phyloP scores from a whole-genome alignment of 768 basidiomycete species.

The Leccinum rimulosum region DNA sequence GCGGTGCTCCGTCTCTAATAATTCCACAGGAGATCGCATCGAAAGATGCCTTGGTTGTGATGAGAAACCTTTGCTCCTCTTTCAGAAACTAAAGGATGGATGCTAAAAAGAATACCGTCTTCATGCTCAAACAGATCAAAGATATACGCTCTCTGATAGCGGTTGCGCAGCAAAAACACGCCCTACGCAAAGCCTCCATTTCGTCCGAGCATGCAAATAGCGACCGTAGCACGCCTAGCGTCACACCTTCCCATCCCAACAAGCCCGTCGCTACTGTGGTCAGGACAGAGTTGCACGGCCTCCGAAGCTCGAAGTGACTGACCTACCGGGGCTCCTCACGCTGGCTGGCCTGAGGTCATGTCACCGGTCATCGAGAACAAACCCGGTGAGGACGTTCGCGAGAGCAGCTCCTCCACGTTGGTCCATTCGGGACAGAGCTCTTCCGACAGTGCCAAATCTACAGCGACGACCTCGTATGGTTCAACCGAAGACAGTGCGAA shows the following conservation, averaged over 20 bases:
- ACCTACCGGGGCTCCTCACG: constrained; percentile 57
- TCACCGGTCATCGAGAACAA: constrained; percentile 56
- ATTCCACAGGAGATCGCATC: constrained; percentile 58
- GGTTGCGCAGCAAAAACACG: constrained; percentile 95
- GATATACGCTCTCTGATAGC: constrained; percentile 97
- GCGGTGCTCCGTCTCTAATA: neutral
- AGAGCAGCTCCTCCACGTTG: constrained; percentile 35
- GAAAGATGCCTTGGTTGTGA: constrained; percentile 97
- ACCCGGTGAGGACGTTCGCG: constrained; percentile 43
- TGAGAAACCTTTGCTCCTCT: constrained; percentile 94
- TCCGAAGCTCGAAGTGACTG: constrained; percentile 68
- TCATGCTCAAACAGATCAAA: constrained; percentile 93
- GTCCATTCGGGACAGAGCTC: constrained; percentile 32
- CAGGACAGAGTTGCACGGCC: constrained; percentile 50
- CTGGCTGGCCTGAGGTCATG: constrained; percentile 73
- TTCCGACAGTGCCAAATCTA: constrained; percentile 22
- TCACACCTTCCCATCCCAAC: constrained; percentile 18
- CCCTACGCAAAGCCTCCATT: constrained; percentile 72
- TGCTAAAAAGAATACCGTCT: constrained; percentile 95
- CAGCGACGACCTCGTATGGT: constrained; percentile 14
- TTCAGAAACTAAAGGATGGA: constrained; percentile 98
- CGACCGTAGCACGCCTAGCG: constrained; percentile 17
- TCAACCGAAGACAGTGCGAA: constrained; percentile 34
- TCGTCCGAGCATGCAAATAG: constrained; percentile 26
- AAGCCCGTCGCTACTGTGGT: constrained; percentile 26